Conservation (phyloP, 2,329 filamentous ascomycete genomes). For the Penicillium polonicum region DNA sequence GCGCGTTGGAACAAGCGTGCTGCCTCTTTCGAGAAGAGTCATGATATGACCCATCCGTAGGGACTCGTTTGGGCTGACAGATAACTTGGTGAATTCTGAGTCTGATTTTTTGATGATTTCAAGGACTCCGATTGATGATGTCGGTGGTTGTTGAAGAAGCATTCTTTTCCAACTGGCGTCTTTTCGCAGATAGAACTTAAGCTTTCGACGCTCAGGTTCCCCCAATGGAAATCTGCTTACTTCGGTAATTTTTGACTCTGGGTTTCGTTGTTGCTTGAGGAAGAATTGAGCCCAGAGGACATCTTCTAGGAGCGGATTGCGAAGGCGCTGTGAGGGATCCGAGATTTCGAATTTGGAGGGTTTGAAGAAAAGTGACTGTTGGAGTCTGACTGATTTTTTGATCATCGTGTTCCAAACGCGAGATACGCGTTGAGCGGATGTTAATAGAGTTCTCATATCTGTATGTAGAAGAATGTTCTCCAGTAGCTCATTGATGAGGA, state of each 20-base stretch:
- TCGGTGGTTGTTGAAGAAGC: conserved; percentile 9
- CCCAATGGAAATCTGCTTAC: conserved; percentile 8
- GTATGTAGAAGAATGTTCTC: conserved; percentile 11
- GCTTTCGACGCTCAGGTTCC: not conserved
- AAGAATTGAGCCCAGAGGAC: conserved; percentile 11
- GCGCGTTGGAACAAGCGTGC: conserved; percentile 8
- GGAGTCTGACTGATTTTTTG: not conserved
- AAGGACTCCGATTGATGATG: conserved; percentile 6
- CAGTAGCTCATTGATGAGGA: conserved; percentile 8
- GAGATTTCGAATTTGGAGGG: not conserved
- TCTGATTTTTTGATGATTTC: conserved; percentile 12
- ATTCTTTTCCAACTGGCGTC: conserved; percentile 9
- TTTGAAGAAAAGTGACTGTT: conserved; percentile 6
- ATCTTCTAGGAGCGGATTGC: conserved; percentile 9
- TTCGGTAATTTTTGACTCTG: not conserved
- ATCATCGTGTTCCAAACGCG: conserved; percentile 1
- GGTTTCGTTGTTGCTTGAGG: conserved; percentile 3
- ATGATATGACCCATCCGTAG: conserved; percentile 6
- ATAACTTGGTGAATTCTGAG: conserved; percentile 5
- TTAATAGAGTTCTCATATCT: conserved; percentile 6
- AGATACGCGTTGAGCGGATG: conserved; percentile 9
- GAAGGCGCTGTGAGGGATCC: not conserved
- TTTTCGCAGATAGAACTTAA: conserved; percentile 2
- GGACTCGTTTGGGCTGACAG: not conserved
- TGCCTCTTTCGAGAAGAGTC: conserved; percentile 1